Percentiles rank a stretch among this genome's conserved stretches.
phyloP scores from a whole-genome alignment of 108 stramenopile genomes.

The Cyclotella atomus region DNA sequence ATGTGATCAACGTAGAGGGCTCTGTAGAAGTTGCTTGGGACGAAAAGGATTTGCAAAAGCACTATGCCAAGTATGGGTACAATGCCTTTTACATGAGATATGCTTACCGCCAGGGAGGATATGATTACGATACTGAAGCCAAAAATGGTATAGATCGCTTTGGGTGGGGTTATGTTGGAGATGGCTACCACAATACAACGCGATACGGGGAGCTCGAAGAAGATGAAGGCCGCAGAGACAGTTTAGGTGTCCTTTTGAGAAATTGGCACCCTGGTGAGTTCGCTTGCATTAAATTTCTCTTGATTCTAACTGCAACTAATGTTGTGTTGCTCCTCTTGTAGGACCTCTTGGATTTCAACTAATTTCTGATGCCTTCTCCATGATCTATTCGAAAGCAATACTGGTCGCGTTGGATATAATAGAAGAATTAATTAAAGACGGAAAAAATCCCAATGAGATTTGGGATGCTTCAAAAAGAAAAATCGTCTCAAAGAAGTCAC shows the following conservation, averaged over 20 bases:
- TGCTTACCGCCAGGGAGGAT: conserved; percentile 40
- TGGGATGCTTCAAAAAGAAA: conserved; percentile 39
- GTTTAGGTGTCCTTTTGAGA: conserved; percentile 49
- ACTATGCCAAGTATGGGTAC: conserved; percentile 53
- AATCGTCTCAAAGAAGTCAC: conserved; percentile 17
- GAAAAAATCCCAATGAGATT: conserved; percentile 37
- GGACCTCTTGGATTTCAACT: conserved; percentile 53
- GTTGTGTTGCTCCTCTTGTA: conserved; percentile 3
- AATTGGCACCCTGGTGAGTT: conserved; percentile 46
- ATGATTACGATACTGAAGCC: conserved; percentile 46
- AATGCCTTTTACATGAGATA: conserved; percentile 50
- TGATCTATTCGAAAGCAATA: conserved; percentile 49
- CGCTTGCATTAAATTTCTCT: neutral
- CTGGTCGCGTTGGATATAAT: conserved; percentile 47
- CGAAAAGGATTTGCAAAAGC: conserved; percentile 28
- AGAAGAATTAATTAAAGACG: conserved; percentile 22
- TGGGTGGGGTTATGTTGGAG: conserved; percentile 48
- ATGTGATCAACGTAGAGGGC: conserved; percentile 46
- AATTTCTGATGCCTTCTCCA: conserved; percentile 51
- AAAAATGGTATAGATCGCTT: conserved; percentile 30
- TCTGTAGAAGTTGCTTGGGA: neutral
- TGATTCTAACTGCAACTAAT: neutral
- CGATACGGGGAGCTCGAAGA: conserved; percentile 53
- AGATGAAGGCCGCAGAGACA: conserved; percentile 37
- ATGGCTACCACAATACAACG: conserved; percentile 55